These are phyloP conservation scores for Stromatinia cepivora DNA, from an alignment of 2,329 filamentous ascomycete species.

Conservation along the genomic window DNA sequence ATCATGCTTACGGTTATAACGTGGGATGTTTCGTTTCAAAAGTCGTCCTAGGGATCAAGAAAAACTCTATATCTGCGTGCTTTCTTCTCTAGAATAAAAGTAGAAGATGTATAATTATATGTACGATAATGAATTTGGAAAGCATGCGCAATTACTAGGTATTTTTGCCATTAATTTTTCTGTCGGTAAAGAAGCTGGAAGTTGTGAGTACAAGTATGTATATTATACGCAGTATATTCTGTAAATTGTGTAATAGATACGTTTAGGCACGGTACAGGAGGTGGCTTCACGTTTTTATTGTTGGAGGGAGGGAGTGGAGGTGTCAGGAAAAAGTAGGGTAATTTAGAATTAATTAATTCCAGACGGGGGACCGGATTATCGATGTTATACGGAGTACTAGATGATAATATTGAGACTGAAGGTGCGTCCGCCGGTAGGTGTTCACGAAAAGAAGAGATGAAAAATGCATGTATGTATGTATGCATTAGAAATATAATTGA, in stretches of 20 bases:
- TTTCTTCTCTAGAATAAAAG: background rate
- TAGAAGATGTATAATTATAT: background rate
- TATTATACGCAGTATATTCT: no score
- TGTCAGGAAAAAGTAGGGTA: background rate
- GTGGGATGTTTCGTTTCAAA: background rate
- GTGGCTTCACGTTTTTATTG: slow-evolving; percentile 4
- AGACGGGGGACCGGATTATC: background rate
- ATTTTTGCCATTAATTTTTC: no score
- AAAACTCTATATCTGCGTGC: background rate
- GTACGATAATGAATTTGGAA: no score
- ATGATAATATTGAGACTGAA: background rate
- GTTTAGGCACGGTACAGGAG: slow-evolving; percentile 17
- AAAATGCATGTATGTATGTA: background rate
- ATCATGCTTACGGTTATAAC: background rate
- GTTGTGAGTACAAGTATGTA: no score
- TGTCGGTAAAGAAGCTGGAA: no score
- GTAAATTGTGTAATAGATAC: no score
- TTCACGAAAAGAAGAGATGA: background rate
- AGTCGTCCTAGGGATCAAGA: no score
- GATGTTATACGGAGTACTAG: slow-evolving; percentile 3
- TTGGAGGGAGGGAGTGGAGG: background rate
- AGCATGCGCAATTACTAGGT: no score
- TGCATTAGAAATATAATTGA: no score
- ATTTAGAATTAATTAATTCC: slow-evolving; percentile 13
- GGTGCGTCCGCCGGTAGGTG: background rate